Base-by-base conservation (phyloP, 2,329 filamentous ascomycete genomes). In the Diaporthe humulicola region DNA sequence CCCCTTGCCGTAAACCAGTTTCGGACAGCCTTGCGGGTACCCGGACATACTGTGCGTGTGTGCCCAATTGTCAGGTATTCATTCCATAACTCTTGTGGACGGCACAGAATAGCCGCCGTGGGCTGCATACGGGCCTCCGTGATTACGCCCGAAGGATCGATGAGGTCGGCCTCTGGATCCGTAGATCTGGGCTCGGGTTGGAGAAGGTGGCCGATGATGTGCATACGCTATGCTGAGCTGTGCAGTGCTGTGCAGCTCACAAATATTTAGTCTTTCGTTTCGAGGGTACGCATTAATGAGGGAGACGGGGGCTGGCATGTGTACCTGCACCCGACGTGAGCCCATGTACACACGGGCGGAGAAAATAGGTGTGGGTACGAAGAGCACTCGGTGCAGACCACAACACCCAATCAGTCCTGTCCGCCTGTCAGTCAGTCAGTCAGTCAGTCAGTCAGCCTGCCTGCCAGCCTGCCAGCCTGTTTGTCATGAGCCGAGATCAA, bases 401-500 rank as follows among this genome's bases (percentile, higher is more conserved):
- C n/a, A n/a, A n/a, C n/a, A n/a, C n/a, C n/a, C n/a, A n/a, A n/a
- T n/a, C n/a, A n/a, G n/a, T n/a, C n/a, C n/a, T n/a, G n/a, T n/a
- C n/a, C n/a, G n/a, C n/a, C n/a, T n/a, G n/a, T n/a, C n/a, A n/a
- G n/a, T n/a, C n/a, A n/a, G n/a, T n/a, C n/a, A n/a, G n/a, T n/a
- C n/a, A n/a, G n/a, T n/a, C n/a, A n/a, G n/a, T 38, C 45, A 52
- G 33, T 25, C 42, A 12, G 45, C 14, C 61, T 38, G n/a, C 36
- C 57, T 1, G 12, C 57, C 57, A 10, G n/a, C 38, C 57, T 61
- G 38, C 58, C 57, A 9, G 33, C 22, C 4, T 64, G 40, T 48
- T n/a, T 64, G 45, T 52, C 64, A 67, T 52, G 64, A 67, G 64
- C 64, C 64, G 64, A 69, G 64, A 69, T 69, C 64, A 69, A 28